These are phyloP conservation scores for Penicillium decumbens DNA, from an alignment of 2,329 filamentous ascomycete genomes.

Conservation along the genomic window DNA sequence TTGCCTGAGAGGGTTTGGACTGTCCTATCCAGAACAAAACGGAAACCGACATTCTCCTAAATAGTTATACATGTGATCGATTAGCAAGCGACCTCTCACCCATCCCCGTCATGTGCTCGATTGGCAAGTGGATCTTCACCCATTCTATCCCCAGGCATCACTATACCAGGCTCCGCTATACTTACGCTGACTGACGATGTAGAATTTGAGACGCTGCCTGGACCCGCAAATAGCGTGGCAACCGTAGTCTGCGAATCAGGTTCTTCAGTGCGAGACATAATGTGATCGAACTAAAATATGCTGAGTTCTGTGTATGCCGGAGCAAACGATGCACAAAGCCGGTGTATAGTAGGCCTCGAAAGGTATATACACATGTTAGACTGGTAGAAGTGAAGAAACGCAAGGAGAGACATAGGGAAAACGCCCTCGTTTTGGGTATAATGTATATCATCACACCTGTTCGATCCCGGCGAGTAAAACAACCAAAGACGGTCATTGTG, in stretches of 20 bases:
- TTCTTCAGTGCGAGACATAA: slow-evolving; percentile 17
- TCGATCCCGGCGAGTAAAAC: slow-evolving; percentile 7
- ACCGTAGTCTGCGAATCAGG: slow-evolving; percentile 28
- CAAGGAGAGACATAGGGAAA: not conserved
- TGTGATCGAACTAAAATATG: slow-evolving; percentile 7
- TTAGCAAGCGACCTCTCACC: not conserved
- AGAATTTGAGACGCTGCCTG: slow-evolving; percentile 30
- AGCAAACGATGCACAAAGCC: not conserved
- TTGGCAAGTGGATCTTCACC: not conserved
- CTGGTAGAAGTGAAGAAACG: not conserved
- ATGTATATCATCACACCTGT: not conserved
- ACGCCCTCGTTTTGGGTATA: slow-evolving; percentile 3
- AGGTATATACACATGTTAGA: slow-evolving; percentile 3
- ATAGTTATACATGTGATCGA: not conserved
- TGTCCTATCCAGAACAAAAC: slow-evolving; percentile 46
- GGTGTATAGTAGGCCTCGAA: slow-evolving; percentile 3
- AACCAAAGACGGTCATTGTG: slow-evolving; percentile 1
- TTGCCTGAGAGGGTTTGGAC: slow-evolving; percentile 73
- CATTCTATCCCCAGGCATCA: not conserved
- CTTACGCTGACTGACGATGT: slow-evolving; percentile 36
- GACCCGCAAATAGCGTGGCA: slow-evolving; percentile 35
- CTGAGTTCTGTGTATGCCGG: not conserved
- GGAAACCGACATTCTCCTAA: slow-evolving; percentile 33
- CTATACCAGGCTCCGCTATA: slow-evolving; percentile 6
- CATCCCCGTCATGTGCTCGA: not conserved